A percentile compares a stretch with the other conserved stretches of the same genome.
Evolutionary conservation across 2,329 filamentous ascomycete genomes (phyloP).

Genomic region (Dactylellina drechsleri): DNA sequence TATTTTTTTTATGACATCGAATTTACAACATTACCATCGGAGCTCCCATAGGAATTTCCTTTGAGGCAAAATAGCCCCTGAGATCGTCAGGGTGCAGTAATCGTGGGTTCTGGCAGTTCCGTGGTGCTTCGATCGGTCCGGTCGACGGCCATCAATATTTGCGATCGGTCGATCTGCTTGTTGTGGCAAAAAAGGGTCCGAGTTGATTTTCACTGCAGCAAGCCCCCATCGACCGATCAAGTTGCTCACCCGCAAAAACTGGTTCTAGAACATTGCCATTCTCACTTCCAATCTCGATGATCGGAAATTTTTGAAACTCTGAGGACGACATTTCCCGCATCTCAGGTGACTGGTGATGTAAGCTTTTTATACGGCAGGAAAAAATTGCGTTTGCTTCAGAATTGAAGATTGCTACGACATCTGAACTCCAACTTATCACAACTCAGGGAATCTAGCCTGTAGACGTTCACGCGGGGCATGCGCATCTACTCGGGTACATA

Average conservation of each 20-base stretch:
- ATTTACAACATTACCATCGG: neutral
- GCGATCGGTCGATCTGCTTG: constrained; percentile 35
- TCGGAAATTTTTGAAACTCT: neutral
- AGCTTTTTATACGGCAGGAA: neutral
- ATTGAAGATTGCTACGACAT: too few species aligned
- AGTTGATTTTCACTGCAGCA: constrained; percentile 13
- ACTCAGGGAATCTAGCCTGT: too few species aligned
- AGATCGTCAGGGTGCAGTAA: constrained; percentile 28
- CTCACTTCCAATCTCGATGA: neutral
- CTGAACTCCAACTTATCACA: too few species aligned
- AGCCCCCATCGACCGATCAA: constrained; percentile 2
- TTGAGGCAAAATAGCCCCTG: neutral
- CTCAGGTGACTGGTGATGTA: neutral
- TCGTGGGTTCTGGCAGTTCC: too few species aligned
- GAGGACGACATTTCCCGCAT: neutral
- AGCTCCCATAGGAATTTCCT: neutral
- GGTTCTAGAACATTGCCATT: constrained; percentile 12
- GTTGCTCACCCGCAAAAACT: neutral
- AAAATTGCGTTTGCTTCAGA: neutral
- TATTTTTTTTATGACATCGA: neutral
- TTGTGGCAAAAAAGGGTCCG: constrained; percentile 20
- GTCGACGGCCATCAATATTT: neutral
- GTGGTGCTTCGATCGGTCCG: too few species aligned
- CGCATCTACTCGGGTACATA: neutral
- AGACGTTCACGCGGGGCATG: too few species aligned